Evolutionary conservation across 75 land plant genomes (phyloP).

Genomic region (Selaginella moellendorffii): DNA sequence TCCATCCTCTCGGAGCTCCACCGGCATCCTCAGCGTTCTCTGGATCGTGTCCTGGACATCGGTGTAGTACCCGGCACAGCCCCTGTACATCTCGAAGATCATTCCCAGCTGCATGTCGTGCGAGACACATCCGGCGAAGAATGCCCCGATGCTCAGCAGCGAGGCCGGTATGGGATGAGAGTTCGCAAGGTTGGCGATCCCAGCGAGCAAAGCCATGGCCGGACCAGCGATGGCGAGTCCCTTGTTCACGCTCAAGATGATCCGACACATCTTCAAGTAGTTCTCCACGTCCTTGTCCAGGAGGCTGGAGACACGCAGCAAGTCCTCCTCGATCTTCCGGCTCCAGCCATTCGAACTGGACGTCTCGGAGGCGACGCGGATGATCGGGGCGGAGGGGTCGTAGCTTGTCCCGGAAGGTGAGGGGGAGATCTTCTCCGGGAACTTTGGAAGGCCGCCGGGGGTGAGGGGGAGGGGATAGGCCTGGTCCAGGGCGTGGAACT

Average conservation of each 20-base stretch:
- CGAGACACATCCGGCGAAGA: conserved; percentile 21
- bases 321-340: background rate
- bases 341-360: background rate
- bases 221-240: conserved; percentile 32
- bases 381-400: background rate
- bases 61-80: conserved; percentile 35
- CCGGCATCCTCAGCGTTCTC: conserved; percentile 15
- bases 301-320: background rate
- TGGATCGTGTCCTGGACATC: conserved; percentile 35
- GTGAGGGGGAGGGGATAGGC: conserved; percentile 51
- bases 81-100: conserved; percentile 56
- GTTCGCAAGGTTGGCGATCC: background rate
- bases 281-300: background rate
- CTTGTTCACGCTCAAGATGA: conserved; percentile 28
- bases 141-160: conserved; percentile 23
- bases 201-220: conserved; percentile 24
- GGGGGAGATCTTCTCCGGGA: conserved; percentile 32
- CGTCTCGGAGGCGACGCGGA: background rate
- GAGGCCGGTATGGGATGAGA: conserved; percentile 18
- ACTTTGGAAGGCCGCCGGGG: conserved; percentile 38
- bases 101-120: conserved; percentile 53
- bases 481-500: conserved; percentile 35
- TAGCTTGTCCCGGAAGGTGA: conserved; percentile 1
- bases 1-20: conserved; percentile 10
- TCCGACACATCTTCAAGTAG: conserved; percentile 19